These are phyloP conservation scores for Eucalyptus lansdowneana DNA, from an alignment of 345 rosid species.

Conservation along the genomic window DNA sequence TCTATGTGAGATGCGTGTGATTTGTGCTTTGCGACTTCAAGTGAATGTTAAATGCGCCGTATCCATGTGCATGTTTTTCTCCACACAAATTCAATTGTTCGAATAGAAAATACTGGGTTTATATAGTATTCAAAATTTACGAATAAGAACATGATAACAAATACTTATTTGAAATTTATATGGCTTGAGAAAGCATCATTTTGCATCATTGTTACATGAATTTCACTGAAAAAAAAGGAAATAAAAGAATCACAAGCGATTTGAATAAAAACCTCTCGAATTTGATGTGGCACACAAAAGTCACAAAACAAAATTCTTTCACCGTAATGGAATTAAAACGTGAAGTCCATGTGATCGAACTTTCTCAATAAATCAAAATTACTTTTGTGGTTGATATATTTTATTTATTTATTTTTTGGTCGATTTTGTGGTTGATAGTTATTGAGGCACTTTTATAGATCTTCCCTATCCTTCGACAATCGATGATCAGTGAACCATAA, in stretches of 20 bases:
- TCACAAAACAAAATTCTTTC: neutral
- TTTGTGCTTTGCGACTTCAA: neutral
- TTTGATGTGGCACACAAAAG: neutral
- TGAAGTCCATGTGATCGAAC: neutral
- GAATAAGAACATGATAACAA: neutral
- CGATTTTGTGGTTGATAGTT: neutral
- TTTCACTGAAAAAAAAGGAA: neutral
- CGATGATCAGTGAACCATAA: accelerated
- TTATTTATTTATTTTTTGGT: no score
- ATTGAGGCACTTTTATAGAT: neutral
- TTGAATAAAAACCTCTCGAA: neutral
- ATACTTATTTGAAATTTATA: neutral
- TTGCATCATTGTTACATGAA: neutral
- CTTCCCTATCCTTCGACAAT: neutral
- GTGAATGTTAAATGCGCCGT: neutral
- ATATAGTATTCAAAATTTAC: neutral
- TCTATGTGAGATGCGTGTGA: neutral
- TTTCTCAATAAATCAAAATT: neutral
- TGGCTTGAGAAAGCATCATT: neutral
- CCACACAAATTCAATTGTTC: neutral
- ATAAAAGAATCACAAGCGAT: neutral
- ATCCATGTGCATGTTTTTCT: neutral
- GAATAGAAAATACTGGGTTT: neutral
- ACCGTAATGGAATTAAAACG: neutral
- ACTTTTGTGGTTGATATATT: neutral